Evolutionary conservation across 192 early-diverging fungal genomes (phyloP), one percentile per base, ranked within the genome.

Genomic region (Ambispora gerdemannii): DNA sequence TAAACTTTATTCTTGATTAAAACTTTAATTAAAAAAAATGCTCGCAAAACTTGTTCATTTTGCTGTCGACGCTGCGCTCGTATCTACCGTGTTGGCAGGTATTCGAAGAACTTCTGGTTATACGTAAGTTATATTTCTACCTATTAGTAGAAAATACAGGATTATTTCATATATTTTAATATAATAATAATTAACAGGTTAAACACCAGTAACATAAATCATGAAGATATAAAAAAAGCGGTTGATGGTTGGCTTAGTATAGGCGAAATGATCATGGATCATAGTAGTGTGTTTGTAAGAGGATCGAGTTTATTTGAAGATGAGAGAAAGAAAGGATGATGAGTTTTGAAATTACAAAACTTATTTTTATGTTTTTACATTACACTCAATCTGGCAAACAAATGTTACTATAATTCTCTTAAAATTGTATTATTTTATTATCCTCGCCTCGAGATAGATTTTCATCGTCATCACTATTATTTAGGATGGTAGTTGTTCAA

Each of bases 31-130:
- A n/a, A 43, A 43, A 43, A 6, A 43, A 43, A 43, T 85, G 75
- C 64, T 84, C 62, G 70, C 75, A 51, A 74, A 76, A 75, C n/a
- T 85, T 52, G 68, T 80, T 52, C 85, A 87, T 68, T 69, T 78
- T 69, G 77, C 84, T 4, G 79, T 78, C 62, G 82, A 88, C 63
- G 84, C 83, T 20, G 72, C 86, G 25, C 74, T 88, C n/a, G 73
- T 88, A 20, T 84, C 83, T 15, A 79, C 85, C 20, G 83, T 85
- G 33, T 76, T 84, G 22, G 83, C 82, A 52, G 86, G 86, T 35
- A 82, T 82, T 75, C 85, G 83, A 67, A 76, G 82, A 36, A 82
- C 77, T 30, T 80, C 82, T 32, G 84, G 82, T 65, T 69, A 80
- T 22, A 52, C 66, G 74, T 75, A 73, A 76, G 27, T 71, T 53